Evolutionary conservation across 352 stramenopile genomes (phyloP).

Genomic region (Pythium coloratum): DNA sequence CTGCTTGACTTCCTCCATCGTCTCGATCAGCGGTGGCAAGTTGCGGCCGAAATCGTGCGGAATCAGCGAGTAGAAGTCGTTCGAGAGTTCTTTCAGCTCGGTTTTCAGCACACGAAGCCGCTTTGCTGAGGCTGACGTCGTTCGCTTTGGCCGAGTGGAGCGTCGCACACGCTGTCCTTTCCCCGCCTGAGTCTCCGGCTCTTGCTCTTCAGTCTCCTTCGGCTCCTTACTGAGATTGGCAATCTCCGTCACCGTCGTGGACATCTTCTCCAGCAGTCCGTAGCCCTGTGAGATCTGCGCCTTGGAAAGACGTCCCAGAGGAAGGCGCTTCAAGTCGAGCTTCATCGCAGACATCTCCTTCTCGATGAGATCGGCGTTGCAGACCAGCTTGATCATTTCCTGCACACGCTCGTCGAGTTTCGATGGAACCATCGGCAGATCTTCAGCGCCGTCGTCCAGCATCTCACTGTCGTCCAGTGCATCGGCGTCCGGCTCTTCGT

Average conservation of each 20-base stretch:
- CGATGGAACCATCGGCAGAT: conserved; percentile 1
- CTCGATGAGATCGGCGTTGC: conserved; percentile 34
- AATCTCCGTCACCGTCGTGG: conserved; percentile 41
- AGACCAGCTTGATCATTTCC: conserved; percentile 33
- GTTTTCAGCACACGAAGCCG: conserved; percentile 25
- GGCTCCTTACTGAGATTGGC: conserved; percentile 27
- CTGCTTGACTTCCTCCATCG: conserved; percentile 53
- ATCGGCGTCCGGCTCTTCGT: conserved; percentile 20
- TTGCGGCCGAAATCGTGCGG: conserved; percentile 65
- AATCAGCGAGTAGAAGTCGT: conserved; percentile 71
- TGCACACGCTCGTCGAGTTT: conserved; percentile 27
- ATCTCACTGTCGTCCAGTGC: conserved; percentile 9
- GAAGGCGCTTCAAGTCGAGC: conserved; percentile 35
- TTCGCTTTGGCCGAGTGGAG: conserved; percentile 25
- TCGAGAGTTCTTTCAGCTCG: conserved; percentile 54
- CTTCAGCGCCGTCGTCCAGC: conserved; percentile 6
- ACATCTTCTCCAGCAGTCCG: conserved; percentile 51
- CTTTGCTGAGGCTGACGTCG: conserved; percentile 21
- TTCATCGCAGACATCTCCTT: conserved; percentile 39
- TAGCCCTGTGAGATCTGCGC: conserved; percentile 65
- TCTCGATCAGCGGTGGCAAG: conserved; percentile 49
- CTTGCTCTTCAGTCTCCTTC: background rate
- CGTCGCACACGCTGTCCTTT: conserved; percentile 3
- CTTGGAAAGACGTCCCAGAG: conserved; percentile 45
- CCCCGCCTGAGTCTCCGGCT: background rate